Base-by-base conservation (phyloP, 2,329 filamentous ascomycete genomes). In the Microascus cirrosus region DNA sequence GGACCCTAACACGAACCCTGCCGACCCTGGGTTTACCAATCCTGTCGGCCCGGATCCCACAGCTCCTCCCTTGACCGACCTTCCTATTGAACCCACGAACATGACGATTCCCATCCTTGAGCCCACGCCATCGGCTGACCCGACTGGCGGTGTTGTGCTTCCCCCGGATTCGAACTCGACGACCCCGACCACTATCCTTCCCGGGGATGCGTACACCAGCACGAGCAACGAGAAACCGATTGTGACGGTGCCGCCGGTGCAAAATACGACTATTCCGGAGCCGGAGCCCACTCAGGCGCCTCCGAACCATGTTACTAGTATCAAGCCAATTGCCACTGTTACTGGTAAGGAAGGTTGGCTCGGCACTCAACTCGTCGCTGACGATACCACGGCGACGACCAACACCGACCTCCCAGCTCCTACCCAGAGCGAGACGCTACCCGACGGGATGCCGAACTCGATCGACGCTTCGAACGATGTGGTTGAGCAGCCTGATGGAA, bases 381-480 rank as follows among this genome's bases (percentile, higher is more conserved):
- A 62, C 25, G 60, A 58, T 32, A 56, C 60, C 5, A 60, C 62
- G 10, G 59, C 62, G 18, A 60, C 60, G 11, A 54, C 58, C 36
- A 58, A 61, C 18, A 60, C 59, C 11, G 56, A 60, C 18, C 53
- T 60, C 28, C 58, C 62, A 2, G 58, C 64, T 1, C 65, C 69
- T 2, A 68, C 68, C 2, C 64, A 66, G 15, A 67, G 64, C 0
- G 79, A 77, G 20, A 77, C 78, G 24, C 74, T 90, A 57, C 86
- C 89, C 0, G 81, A 83, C 0, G 76, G 77, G 39, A 77, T 95
- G 59, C 91, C 91, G 22, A 83, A 83, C 65, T 81, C 89, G 51
- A 92, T 96, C 62, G 82, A 85, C 32, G 90, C 90, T 10, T 81
- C 83, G 48, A 77, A 80, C 58, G 77, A 80, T 54, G 75, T 77